Evolutionary conservation across 306 rosid species (phyloP), one percentile per base, ranked within the genome.

Genomic region (Fagus sylvatica): DNA sequence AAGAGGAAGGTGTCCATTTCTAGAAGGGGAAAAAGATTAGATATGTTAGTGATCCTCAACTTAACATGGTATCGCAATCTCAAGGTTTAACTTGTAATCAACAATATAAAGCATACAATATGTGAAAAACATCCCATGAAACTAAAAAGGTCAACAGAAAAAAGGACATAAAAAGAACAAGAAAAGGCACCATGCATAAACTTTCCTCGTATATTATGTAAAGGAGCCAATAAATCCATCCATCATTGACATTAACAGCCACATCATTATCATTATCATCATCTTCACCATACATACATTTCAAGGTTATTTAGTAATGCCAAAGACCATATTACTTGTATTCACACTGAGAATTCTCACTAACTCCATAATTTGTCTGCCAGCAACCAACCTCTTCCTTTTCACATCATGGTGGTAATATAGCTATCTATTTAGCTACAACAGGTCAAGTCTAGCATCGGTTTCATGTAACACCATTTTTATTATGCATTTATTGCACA

Each of bases 1-100:
- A 86, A 91, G 41, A 91, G 93, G 68, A 91, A 88, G 71, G 84
- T 87, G 0, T 91, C 93, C 92, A 91, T 91, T 12, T 91, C 88
- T 83, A 76, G 53, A 33, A 30, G 46, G 37, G 22, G 8, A 3
- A 22, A 7, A 16, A 53, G 46, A 16, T n/a, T 64, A 56, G 33
- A 59, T 53, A 7, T 59, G 77, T 80, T 49, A 73, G 62, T 70
- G 55, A 66, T 39, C 33, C 71, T 66, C 71, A 6, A 39, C 33
- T 39, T 66, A 11, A 30, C 40, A 60, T 30, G 32, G 40, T 15
- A 60, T 8, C 32, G 67, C 13, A 32, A 12, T 60, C 7, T 30
- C 40, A 19, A 10, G 13, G 16, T 60, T 60, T 60, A 4, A 32
- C 8, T 60, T 60, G 67, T 11, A 60, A 32, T 4, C 36, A 28